Evolutionary conservation across 495 filamentous ascomycete species (phyloP).

Genomic region (Hypoxylon subgilvum): DNA sequence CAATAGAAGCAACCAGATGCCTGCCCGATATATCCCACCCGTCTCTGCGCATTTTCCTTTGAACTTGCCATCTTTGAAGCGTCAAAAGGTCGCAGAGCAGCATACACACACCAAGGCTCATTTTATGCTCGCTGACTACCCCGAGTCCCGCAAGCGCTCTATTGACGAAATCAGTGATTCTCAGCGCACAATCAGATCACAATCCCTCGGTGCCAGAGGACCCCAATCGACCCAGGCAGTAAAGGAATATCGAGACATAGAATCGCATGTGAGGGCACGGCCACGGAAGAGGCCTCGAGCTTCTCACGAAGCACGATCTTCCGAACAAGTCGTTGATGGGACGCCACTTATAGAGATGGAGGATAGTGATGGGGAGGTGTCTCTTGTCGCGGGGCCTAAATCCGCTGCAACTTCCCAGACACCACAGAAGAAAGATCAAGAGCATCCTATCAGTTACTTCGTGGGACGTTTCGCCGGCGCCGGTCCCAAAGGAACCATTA

Average conservation of each 20-base stretch:
- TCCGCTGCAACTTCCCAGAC: neutral
- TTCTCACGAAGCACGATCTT: neutral
- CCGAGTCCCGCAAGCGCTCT: conserved; percentile 24
- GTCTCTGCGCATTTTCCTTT: neutral
- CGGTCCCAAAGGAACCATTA: neutral
- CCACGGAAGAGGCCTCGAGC: conserved; percentile 20
- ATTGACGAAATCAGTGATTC: conserved; percentile 32
- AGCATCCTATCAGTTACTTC: conserved; percentile 1
- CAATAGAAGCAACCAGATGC: conserved; percentile 16
- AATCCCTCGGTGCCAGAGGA: conserved; percentile 29
- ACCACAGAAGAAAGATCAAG: neutral
- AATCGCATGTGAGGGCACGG: neutral
- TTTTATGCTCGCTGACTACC: conserved; percentile 5
- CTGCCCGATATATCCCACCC: conserved; percentile 9
- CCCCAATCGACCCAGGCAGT: conserved; percentile 22
- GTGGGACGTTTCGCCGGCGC: conserved; percentile 19
- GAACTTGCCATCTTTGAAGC: conserved; percentile 37
- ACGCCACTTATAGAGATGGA: conserved; percentile 1
- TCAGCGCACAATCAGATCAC: conserved; percentile 22
- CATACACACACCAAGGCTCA: conserved; percentile 6
- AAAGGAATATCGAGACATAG: conserved; percentile 31
- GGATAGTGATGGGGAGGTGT: conserved; percentile 26
- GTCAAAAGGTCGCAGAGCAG: conserved; percentile 29
- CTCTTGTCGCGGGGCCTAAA: conserved; percentile 5
- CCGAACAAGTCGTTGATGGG: neutral